phyloP scores from a whole-genome alignment of 768 basidiomycete species.

The Boletus tomentosulus region DNA sequence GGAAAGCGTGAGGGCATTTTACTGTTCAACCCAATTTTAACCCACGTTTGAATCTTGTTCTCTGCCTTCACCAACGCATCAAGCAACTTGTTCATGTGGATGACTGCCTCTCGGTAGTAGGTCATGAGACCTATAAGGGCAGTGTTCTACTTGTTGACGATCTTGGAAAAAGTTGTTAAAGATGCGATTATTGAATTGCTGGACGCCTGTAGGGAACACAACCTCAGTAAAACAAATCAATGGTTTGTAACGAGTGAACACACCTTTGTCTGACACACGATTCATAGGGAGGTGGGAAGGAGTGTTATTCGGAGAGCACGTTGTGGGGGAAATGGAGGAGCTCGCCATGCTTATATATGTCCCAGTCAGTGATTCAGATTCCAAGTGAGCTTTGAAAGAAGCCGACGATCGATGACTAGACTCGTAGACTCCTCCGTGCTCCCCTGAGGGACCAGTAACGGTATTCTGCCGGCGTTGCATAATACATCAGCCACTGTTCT shows the following conservation, averaged over 20 bases:
- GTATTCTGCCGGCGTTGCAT: too few relatives aligned
- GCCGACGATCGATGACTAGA: too few relatives aligned
- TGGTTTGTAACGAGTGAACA: slow-evolving; percentile 1
- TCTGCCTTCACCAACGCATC: slow-evolving; percentile 97
- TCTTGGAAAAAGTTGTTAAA: slow-evolving; percentile 97
- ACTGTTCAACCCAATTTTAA: slow-evolving; percentile 97
- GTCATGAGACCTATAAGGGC: slow-evolving; percentile 95
- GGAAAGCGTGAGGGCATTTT: slow-evolving; percentile 99
- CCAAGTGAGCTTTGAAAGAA: too few relatives aligned
- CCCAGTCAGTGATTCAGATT: too few relatives aligned
- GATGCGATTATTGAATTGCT: slow-evolving; percentile 97
- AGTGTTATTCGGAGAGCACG: too few relatives aligned
- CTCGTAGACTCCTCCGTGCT: too few relatives aligned
- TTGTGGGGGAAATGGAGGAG: too few relatives aligned
- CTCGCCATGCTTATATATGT: too few relatives aligned
- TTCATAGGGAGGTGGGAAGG: too few relatives aligned
- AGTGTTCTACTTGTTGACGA: slow-evolving; percentile 98
- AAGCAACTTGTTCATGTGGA: slow-evolving; percentile 94
- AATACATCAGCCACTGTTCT: too few relatives aligned
- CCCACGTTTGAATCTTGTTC: slow-evolving; percentile 99
- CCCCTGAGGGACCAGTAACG: too few relatives aligned
- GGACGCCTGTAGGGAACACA: slow-evolving; percentile 60
- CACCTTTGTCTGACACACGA: slow-evolving; percentile 93
- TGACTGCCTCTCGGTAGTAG: slow-evolving; percentile 96
- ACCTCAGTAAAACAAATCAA: not conserved